phyloP scores from a whole-genome alignment of 2,329 filamentous ascomycete genomes.

The Aspergillus pseudoglaucus region DNA sequence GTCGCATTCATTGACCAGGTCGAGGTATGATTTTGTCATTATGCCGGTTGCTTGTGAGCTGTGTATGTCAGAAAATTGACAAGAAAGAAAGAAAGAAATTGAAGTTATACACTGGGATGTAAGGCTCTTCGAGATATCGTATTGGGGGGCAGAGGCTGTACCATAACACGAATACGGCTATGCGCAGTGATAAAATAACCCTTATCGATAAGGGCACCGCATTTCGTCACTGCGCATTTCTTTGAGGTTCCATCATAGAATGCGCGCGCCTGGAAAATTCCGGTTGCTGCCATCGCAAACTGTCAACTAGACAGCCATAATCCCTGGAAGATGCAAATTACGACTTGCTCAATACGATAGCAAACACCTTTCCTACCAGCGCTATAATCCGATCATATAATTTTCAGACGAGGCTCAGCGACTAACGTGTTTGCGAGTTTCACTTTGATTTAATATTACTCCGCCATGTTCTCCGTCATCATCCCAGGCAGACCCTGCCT shows the following conservation, averaged over 20 bases:
- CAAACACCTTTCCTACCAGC: not conserved
- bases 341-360: not conserved
- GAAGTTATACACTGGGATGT: not conserved
- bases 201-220: constrained; percentile 26
- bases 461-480: constrained; percentile 55
- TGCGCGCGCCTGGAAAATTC: constrained; percentile 12
- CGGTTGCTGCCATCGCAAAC: constrained; percentile 1
- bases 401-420: too few species aligned
- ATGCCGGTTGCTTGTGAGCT: constrained; percentile 2
- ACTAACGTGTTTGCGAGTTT: not conserved
- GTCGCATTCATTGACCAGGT: constrained; percentile 53
- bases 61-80: not conserved
- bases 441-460: not conserved
- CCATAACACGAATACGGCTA: not conserved
- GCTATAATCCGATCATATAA: not conserved
- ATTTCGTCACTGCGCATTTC: constrained; percentile 21
- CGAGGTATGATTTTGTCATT: constrained; percentile 44
- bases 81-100: not conserved
- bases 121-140: not conserved
- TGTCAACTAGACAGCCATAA: not conserved
- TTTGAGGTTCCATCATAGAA: constrained; percentile 19
- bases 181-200: constrained; percentile 3
- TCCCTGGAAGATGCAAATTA: not conserved
- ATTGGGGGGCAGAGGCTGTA: not conserved
- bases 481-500: constrained; percentile 56